Conservation (phyloP, 805 yeast species). For the Yarrowia yakushimensis region DNA sequence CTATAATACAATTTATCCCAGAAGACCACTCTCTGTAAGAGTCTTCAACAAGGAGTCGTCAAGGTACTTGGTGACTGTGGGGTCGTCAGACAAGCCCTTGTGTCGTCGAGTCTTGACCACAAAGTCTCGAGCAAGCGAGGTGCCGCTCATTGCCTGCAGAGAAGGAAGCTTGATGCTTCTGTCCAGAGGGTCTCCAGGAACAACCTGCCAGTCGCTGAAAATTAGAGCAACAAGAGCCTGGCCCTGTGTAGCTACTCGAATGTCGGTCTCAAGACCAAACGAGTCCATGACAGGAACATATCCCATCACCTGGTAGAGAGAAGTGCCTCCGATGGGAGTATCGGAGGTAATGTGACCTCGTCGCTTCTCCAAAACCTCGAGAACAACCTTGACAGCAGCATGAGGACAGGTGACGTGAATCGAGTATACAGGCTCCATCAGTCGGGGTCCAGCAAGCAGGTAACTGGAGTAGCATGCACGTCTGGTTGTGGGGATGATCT, state of each 20-base stretch:
- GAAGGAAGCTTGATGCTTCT: constrained; percentile 57
- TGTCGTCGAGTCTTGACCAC: constrained; percentile 83
- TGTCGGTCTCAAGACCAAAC: constrained; percentile 82
- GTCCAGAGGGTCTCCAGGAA: constrained; percentile 92
- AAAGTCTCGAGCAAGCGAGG: constrained; percentile 79
- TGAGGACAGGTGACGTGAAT: constrained; percentile 56
- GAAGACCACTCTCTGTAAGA: constrained; percentile 50
- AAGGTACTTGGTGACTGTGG: constrained; percentile 61
- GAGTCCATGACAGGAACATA: constrained; percentile 85
- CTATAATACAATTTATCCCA: too few species aligned
- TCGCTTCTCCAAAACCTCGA: constrained; percentile 53
- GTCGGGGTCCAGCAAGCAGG: constrained; percentile 69
- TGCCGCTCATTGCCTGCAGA: constrained; percentile 68
- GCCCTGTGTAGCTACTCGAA: constrained; percentile 73
- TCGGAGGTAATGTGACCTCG: constrained; percentile 58
- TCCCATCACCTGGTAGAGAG: constrained; percentile 58
- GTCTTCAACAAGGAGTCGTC: constrained; percentile 56
- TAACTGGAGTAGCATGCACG: constrained; percentile 81
- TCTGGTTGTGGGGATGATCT: constrained; percentile 75
- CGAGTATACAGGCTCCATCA: constrained; percentile 77
- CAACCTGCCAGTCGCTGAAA: constrained; percentile 69
- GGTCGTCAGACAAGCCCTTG: constrained; percentile 78
- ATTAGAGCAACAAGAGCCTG: constrained; percentile 65
- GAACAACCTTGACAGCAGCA: constrained; percentile 48
- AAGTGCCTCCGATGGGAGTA: constrained; percentile 69